A percentile compares a stretch with the other conserved stretches of the same genome.
phyloP scores from a whole-genome alignment of 306 rosid genomes.

The Bauhinia variegata region DNA sequence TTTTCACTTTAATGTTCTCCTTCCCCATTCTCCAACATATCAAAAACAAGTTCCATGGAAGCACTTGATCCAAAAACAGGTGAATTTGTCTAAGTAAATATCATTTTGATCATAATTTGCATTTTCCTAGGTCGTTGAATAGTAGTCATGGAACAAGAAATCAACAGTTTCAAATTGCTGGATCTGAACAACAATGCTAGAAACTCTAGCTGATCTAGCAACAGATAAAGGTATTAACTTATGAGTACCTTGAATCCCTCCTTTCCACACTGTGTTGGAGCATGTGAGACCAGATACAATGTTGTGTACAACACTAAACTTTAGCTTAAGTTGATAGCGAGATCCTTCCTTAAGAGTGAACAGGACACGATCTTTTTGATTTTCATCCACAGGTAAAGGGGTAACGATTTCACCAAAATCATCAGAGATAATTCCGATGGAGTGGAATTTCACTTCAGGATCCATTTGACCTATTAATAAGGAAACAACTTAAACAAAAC shows the following conservation, averaged over 20 bases:
- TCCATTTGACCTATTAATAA: conserved; percentile 61
- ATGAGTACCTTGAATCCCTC: conserved; percentile 71
- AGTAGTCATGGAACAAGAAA: not conserved
- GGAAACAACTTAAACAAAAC: conserved; percentile 28
- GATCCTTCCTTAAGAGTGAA: conserved; percentile 82
- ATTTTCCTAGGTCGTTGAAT: not conserved
- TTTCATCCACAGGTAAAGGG: conserved; percentile 52
- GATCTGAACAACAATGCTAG: not conserved
- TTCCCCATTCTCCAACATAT: not conserved
- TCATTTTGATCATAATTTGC: not conserved
- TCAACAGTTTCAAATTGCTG: not conserved
- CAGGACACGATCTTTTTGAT: conserved; percentile 46
- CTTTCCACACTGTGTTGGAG: conserved; percentile 92
- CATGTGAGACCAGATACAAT: conserved; percentile 87
- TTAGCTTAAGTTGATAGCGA: conserved; percentile 69
- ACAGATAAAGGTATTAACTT: not conserved
- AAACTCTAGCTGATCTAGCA: not conserved
- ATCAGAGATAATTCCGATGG: conserved; percentile 74
- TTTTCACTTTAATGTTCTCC: no score
- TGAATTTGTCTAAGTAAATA: not conserved
- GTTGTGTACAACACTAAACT: conserved; percentile 84
- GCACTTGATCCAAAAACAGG: not conserved
- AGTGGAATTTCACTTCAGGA: conserved; percentile 89
- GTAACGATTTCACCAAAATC: conserved; percentile 74
- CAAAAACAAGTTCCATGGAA: not conserved